Percentiles rank a stretch among this genome's conserved stretches.
Evolutionary conservation across 768 basidiomycete species (phyloP).

Genomic region (Pleurotus platypus): DNA sequence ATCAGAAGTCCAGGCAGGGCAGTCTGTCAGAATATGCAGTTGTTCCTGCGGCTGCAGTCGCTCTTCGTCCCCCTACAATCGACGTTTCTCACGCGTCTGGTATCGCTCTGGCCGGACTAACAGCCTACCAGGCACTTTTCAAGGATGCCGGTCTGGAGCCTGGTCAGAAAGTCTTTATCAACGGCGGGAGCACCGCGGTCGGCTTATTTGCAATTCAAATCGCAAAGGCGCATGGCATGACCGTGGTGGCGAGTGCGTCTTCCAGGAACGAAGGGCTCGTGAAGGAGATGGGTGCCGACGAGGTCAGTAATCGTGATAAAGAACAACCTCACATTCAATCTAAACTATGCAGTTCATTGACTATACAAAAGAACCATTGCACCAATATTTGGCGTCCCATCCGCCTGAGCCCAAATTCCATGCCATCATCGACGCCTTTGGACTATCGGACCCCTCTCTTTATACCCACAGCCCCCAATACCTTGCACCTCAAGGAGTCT

Average conservation of each 20-base stretch:
- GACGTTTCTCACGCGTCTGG: conserved; percentile 46
- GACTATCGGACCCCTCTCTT: conserved; percentile 31
- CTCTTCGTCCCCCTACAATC: conserved; percentile 33
- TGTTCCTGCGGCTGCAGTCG: conserved; percentile 26
- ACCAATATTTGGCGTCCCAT: conserved; percentile 28
- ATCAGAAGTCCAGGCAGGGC: conserved; percentile 30
- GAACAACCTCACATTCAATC: neutral
- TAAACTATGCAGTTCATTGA: conserved; percentile 36
- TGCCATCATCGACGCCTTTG: conserved; percentile 46
- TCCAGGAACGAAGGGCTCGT: conserved; percentile 46
- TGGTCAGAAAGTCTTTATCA: conserved; percentile 49
- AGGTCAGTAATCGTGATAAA: conserved; percentile 25
- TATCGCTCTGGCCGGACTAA: conserved; percentile 41
- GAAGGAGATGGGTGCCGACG: conserved; percentile 47
- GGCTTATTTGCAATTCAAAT: conserved; percentile 55
- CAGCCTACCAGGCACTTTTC: conserved; percentile 42
- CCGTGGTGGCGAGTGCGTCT: conserved; percentile 49
- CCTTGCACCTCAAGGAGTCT: conserved; percentile 36
- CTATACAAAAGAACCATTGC: conserved; percentile 40
- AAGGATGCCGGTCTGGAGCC: conserved; percentile 32
- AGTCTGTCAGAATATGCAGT: conserved; percentile 45
- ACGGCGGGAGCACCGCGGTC: conserved; percentile 54
- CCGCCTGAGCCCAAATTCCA: conserved; percentile 38
- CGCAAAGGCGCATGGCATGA: conserved; percentile 47
- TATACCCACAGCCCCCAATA: conserved; percentile 37